Evolutionary conservation across 768 basidiomycete species (phyloP).

Genomic region (Coprinopsis strossmayeri): DNA sequence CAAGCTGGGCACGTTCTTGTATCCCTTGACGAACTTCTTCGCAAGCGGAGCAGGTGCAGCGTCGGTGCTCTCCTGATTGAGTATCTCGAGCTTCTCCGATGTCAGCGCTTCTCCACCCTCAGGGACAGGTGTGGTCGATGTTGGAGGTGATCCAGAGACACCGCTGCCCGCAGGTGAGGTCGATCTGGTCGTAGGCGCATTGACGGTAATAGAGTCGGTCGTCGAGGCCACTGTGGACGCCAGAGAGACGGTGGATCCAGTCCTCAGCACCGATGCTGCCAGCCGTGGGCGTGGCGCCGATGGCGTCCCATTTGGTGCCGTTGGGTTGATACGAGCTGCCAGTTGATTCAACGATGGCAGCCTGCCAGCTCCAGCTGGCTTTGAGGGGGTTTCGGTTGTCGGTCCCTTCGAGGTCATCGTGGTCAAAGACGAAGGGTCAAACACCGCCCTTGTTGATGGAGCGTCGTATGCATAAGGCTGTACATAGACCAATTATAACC

Average conservation of each 20-base stretch:
- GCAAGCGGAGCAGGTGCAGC: slow-evolving; percentile 6
- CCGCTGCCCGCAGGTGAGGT: slow-evolving; percentile 53
- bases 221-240: slow-evolving; percentile 46
- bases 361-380: slow-evolving; percentile 27
- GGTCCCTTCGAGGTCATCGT: slow-evolving; percentile 13
- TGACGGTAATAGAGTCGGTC: slow-evolving; percentile 61
- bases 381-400: slow-evolving; percentile 10
- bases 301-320: slow-evolving; percentile 17
- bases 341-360: slow-evolving; percentile 77
- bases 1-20: slow-evolving; percentile 83
- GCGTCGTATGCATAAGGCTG: neutral
- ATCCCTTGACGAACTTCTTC: slow-evolving; percentile 39
- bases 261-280: slow-evolving; percentile 63
- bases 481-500: too few species aligned
- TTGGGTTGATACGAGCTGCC: slow-evolving; percentile 58
- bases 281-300: slow-evolving; percentile 60
- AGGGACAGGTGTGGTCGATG: slow-evolving; percentile 16
- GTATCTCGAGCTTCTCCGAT: slow-evolving; percentile 56
- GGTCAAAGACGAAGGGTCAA: slow-evolving; percentile 11
- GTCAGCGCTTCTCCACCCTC: slow-evolving; percentile 52
- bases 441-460: slow-evolving; percentile 3
- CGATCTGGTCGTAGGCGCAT: slow-evolving; percentile 60
- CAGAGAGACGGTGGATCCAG: slow-evolving; percentile 50
- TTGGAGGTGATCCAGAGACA: slow-evolving; percentile 40
- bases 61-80: slow-evolving; percentile 46